These are phyloP conservation scores for Aspergillus diversus DNA, from an alignment of 495 filamentous ascomycete genomes.

Conservation along the genomic window DNA sequence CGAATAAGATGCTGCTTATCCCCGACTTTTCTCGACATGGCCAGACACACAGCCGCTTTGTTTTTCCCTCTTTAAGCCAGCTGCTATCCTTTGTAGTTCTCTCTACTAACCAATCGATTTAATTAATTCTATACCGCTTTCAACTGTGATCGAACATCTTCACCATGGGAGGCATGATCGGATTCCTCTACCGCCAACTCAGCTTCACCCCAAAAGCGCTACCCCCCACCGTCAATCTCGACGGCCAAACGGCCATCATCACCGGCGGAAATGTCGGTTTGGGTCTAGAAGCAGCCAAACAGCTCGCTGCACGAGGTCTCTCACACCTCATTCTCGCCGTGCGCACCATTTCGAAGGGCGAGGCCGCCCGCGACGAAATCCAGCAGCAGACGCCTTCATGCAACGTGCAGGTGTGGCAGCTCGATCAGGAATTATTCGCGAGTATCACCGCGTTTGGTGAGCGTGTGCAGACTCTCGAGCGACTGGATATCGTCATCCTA, in stretches of 20 bases:
- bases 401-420: slow-evolving; percentile 8
- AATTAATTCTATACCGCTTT: too few relatives aligned
- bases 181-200: slow-evolving; percentile 3
- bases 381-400: background rate
- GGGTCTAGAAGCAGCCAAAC: slow-evolving; percentile 17
- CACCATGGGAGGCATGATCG: slow-evolving; percentile 12
- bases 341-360: slow-evolving; percentile 12
- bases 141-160: too few relatives aligned
- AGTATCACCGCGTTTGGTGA: slow-evolving; percentile 14
- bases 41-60: too few relatives aligned
- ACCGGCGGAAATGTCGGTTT: slow-evolving; percentile 18
- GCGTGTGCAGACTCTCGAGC: background rate
- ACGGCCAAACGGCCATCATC: slow-evolving; percentile 15
- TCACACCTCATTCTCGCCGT: slow-evolving; percentile 9
- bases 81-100: too few relatives aligned
- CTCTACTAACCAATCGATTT: too few relatives aligned
- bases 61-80: too few relatives aligned
- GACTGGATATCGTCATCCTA: slow-evolving; percentile 16
- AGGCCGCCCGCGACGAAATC: slow-evolving; percentile 9
- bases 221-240: slow-evolving; percentile 4
- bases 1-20: too few relatives aligned
- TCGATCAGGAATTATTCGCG: slow-evolving; percentile 13
- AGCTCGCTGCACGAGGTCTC: slow-evolving; percentile 4
- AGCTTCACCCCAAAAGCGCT: slow-evolving; percentile 5
- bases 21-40: too few relatives aligned